Conservation (phyloP, 2,329 filamentous ascomycete genomes). For the Fusarium pseudoanthophilum region DNA sequence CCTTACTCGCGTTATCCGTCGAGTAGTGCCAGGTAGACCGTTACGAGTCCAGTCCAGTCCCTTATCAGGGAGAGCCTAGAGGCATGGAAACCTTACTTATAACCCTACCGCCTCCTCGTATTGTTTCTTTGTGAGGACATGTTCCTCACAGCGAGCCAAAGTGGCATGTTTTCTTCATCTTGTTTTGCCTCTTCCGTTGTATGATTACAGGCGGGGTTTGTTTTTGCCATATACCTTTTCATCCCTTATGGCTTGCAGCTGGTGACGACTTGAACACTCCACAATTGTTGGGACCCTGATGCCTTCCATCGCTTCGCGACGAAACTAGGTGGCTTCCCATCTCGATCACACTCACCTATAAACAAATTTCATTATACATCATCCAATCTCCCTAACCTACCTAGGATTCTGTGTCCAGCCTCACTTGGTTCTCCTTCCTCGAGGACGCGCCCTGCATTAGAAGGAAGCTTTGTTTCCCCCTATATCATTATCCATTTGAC, state of each 20-base stretch:
- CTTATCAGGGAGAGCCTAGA: not conserved
- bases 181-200: not conserved
- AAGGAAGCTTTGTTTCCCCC: not conserved
- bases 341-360: not conserved
- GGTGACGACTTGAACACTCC: not conserved
- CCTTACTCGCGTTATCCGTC: constrained; percentile 22
- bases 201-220: not conserved
- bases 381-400: not conserved
- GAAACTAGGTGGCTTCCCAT: not conserved
- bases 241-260: not conserved
- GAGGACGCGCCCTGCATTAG: not conserved
- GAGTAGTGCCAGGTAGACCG: not conserved
- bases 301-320: constrained; percentile 7
- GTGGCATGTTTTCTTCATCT: not conserved
- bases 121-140: not conserved
- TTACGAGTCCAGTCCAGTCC: not conserved
- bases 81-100: not conserved
- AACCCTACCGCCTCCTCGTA: not conserved
- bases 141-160: not conserved
- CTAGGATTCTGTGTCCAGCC: not conserved
- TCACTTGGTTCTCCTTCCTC: not conserved
- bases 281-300: constrained; percentile 22
- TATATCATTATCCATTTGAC: not conserved
- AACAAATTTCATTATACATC: not conserved
- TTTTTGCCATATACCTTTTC: not conserved